phyloP scores from a whole-genome alignment of 257 asterid genomes.

The Agastache rugosa region DNA sequence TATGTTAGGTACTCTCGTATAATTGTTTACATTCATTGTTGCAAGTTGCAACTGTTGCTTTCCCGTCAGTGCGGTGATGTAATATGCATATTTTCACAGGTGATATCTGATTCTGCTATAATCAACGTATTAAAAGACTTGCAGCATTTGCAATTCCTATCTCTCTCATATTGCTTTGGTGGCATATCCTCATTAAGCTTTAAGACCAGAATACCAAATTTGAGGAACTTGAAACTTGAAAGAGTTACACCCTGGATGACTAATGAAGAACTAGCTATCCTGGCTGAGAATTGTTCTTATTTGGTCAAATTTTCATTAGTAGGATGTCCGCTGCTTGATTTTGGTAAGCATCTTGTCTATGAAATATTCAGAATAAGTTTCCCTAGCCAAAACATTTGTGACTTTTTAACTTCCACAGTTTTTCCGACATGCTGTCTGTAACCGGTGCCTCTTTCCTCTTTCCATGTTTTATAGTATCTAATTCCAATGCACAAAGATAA shows the following conservation, averaged over 20 bases:
- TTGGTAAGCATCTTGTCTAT: slow-evolving; percentile 49
- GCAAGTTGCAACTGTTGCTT: slow-evolving; percentile 23
- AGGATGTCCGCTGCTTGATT: slow-evolving; percentile 77
- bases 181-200: slow-evolving; percentile 70
- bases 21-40: background rate
- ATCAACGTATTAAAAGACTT: slow-evolving; percentile 50
- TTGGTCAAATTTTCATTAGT: slow-evolving; percentile 69
- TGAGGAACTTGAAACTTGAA: slow-evolving; percentile 85
- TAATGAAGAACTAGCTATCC: slow-evolving; percentile 65
- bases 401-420: background rate
- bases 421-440: slow-evolving; percentile 13
- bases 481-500: slow-evolving; percentile 21
- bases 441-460: slow-evolving; percentile 6
- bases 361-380: slow-evolving; percentile 16
- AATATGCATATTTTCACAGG: slow-evolving; percentile 52
- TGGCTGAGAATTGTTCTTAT: slow-evolving; percentile 64
- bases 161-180: slow-evolving; percentile 84
- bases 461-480: slow-evolving; percentile 23
- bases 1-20: background rate
- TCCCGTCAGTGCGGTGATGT: slow-evolving; percentile 19
- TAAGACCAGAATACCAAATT: slow-evolving; percentile 58
- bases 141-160: slow-evolving; percentile 60
- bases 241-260: slow-evolving; percentile 84
- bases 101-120: slow-evolving; percentile 68
- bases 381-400: too few relatives aligned